phyloP scores from a whole-genome alignment of 2,329 filamentous ascomycete species.

The Aspergillus fumigatus region DNA sequence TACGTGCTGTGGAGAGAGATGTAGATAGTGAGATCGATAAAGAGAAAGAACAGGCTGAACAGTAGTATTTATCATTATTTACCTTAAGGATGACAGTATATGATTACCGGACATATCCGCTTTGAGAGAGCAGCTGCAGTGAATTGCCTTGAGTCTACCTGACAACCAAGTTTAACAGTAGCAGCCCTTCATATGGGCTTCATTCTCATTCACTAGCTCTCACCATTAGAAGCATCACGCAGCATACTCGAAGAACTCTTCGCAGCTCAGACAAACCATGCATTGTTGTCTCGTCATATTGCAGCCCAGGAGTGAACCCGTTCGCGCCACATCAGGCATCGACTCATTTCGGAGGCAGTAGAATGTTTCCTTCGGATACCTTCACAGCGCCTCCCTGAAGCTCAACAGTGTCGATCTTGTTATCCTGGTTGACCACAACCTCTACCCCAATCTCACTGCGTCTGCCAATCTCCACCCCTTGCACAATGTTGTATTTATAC shows the following conservation, averaged over 20 bases:
- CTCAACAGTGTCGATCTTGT: conserved; percentile 27
- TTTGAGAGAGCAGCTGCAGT: not conserved
- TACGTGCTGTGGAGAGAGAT: not conserved
- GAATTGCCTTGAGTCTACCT: not conserved
- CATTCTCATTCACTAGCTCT: not conserved
- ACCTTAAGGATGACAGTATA: not conserved
- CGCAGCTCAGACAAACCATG: not conserved
- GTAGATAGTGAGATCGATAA: not conserved
- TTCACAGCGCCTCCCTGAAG: conserved; percentile 32
- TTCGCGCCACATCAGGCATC: not conserved
- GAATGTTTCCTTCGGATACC: conserved; percentile 31
- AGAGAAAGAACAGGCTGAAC: not conserved
- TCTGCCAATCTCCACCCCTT: conserved; percentile 64
- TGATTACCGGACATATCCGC: not conserved
- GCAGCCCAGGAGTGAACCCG: not conserved
- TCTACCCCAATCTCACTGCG: conserved; percentile 34
- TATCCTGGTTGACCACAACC: conserved; percentile 19
- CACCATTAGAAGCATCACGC: not conserved
- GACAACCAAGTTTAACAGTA: not conserved
- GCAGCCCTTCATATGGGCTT: not conserved
- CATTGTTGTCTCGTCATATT: not conserved
- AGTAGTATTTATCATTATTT: not conserved
- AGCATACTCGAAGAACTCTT: not conserved
- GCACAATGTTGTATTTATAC: conserved; percentile 51
- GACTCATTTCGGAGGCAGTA: conserved; percentile 17